These are phyloP conservation scores for Pleurotus pulmonarius DNA, from an alignment of 768 basidiomycete genomes.

Conservation along the genomic window DNA sequence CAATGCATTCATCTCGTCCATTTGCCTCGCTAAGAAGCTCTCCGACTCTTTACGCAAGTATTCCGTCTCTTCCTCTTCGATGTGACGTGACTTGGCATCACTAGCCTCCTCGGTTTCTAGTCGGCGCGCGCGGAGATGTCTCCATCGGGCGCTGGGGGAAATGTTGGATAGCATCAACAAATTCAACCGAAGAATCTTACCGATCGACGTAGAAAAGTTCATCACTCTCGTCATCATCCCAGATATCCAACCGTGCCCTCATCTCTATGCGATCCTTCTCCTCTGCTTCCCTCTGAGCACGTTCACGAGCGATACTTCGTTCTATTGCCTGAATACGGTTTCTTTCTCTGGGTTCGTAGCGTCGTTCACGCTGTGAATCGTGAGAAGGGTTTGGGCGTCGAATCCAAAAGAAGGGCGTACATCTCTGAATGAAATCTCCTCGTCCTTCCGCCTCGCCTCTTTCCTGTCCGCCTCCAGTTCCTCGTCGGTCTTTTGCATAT, in stretches of 20 bases:
- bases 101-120: slow-evolving; percentile 77
- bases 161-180: slow-evolving; percentile 3
- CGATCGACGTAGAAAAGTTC: slow-evolving; percentile 92
- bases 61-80: slow-evolving; percentile 84
- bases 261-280: slow-evolving; percentile 79
- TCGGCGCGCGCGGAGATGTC: slow-evolving; percentile 65
- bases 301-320: slow-evolving; percentile 70
- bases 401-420: slow-evolving; percentile 42
- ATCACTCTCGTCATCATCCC: slow-evolving; percentile 92
- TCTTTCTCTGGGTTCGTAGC: slow-evolving; percentile 90
- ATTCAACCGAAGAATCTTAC: slow-evolving; percentile 35
- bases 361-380: slow-evolving; percentile 72
- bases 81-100: slow-evolving; percentile 76
- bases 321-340: slow-evolving; percentile 75
- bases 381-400: not conserved
- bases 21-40: slow-evolving; percentile 88
- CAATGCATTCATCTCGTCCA: slow-evolving; percentile 93
- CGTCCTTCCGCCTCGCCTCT: slow-evolving; percentile 70
- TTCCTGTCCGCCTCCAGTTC: slow-evolving; percentile 82
- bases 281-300: slow-evolving; percentile 69
- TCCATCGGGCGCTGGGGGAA: slow-evolving; percentile 72
- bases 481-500: slow-evolving; percentile 72
- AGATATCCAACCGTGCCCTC: slow-evolving; percentile 77
- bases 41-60: slow-evolving; percentile 89
- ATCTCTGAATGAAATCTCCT: slow-evolving; percentile 83